Conservation (phyloP, 2,329 filamentous ascomycete genomes). For the Sarocladiaceae sp. region DNA sequence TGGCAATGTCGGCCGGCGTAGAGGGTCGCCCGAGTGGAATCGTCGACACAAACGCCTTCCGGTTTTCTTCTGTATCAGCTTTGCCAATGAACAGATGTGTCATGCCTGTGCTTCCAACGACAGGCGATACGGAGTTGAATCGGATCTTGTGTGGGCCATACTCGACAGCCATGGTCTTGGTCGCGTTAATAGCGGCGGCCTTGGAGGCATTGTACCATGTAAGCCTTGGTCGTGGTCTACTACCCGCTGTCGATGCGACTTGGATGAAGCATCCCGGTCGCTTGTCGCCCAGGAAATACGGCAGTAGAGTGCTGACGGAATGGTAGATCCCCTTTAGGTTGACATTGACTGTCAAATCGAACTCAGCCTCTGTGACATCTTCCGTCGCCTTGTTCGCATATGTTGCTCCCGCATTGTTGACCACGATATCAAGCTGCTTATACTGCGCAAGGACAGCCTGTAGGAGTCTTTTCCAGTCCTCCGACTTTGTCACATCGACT, state of each 20-base stretch:
- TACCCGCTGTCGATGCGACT: slow-evolving; percentile 56
- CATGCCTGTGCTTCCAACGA: slow-evolving; percentile 61
- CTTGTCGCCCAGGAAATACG: slow-evolving; percentile 49
- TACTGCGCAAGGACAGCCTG: slow-evolving; percentile 36
- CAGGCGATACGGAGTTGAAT: slow-evolving; percentile 65
- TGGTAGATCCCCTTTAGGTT: slow-evolving; percentile 63
- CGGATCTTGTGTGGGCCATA: slow-evolving; percentile 67
- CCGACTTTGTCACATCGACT: slow-evolving; percentile 8
- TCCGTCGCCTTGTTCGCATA: slow-evolving; percentile 57
- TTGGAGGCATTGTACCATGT: slow-evolving; percentile 69
- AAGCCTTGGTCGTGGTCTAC: slow-evolving; percentile 53
- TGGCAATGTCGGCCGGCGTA: slow-evolving; percentile 55
- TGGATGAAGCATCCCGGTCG: slow-evolving; percentile 57
- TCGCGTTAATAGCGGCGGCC: slow-evolving; percentile 56
- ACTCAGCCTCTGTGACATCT: slow-evolving; percentile 59
- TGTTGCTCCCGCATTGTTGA: slow-evolving; percentile 56
- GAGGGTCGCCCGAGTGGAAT: slow-evolving; percentile 45
- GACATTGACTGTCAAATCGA: slow-evolving; percentile 59
- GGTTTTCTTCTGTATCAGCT: slow-evolving; percentile 55
- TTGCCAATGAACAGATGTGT: slow-evolving; percentile 51
- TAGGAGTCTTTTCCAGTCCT: slow-evolving; percentile 27
- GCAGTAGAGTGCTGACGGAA: slow-evolving; percentile 52
- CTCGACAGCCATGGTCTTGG: slow-evolving; percentile 59
- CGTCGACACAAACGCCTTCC: slow-evolving; percentile 46
- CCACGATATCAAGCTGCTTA: slow-evolving; percentile 48